Base-by-base conservation (phyloP, 176 grass and related monocot species). In the Eragrostis curvula region DNA sequence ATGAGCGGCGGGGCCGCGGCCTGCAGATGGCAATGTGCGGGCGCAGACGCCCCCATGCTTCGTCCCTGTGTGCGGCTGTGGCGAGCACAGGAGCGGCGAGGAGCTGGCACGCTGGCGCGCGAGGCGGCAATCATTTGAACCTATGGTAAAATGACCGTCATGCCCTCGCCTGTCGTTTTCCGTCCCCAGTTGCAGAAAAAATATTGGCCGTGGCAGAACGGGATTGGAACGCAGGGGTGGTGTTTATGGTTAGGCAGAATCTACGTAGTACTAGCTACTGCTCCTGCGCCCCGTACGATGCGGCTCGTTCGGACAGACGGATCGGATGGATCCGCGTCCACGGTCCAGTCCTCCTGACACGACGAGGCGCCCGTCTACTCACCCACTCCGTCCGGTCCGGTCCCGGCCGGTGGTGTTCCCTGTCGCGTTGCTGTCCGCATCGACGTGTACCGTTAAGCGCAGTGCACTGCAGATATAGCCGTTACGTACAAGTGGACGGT, bases 41-140 rank as follows among this genome's bases (percentile, higher is more conserved):
- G 3, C 12, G 52, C 73, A 44, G 73, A n/a, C n/a, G n/a, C n/a
- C n/a, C n/a, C n/a, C 17, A 21, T 55, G 51, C 51, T 55, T 55
- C 6, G 21, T 55, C 18, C 51, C 51, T n/a, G n/a, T 55, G 51
- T 53, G 50, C 50, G 3, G 51, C 49, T 55, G 51, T 8, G 52
- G 18, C 20, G 18, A 7, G 52, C 20, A 20, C 50, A 52, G 50
- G 41, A 18, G 8, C 68, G n/a, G 5, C 20, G 20, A 13, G 12
- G n/a, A 46, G 66, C 10, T 14, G 66, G 18, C 36, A 20, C 18
- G 18, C 65, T 68, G 66, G 61, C 61, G 73, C 28, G 42, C 30
- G 53, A 10, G 58, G 14, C 6, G 39, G 20, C 80, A 72, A 78
- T 83, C 80, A 48, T 88, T 71, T 78, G 80, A 83, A 65, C 17